Conservation (phyloP, 345 rosid genomes). For the Mangifera indica region DNA sequence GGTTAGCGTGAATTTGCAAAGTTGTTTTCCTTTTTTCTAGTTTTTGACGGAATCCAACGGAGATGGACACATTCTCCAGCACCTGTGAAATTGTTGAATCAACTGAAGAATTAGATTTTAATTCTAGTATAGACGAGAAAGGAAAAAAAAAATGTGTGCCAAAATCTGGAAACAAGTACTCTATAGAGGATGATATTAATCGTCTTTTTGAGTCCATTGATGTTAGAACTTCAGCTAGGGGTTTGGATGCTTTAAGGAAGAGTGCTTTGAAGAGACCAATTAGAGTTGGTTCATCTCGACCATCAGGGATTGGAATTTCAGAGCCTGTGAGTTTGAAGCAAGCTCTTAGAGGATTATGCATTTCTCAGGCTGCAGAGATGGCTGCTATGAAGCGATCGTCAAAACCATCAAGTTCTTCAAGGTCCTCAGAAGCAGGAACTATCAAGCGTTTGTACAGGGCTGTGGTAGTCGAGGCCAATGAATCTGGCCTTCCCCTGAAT, state of each 20-base stretch:
- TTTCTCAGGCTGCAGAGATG: slow-evolving; percentile 83
- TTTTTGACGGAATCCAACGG: slow-evolving; percentile 16
- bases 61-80: slow-evolving; percentile 40
- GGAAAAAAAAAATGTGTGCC: slow-evolving; percentile 27
- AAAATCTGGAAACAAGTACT: slow-evolving; percentile 42
- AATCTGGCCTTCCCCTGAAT: slow-evolving; percentile 41
- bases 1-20: slow-evolving; percentile 33
- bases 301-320: slow-evolving; percentile 64
- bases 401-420: slow-evolving; percentile 45
- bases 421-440: slow-evolving; percentile 55
- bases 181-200: slow-evolving; percentile 71
- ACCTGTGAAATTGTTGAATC: slow-evolving; percentile 62
- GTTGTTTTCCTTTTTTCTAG: slow-evolving; percentile 10
- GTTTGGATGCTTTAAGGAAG: slow-evolving; percentile 40
- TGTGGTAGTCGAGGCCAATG: slow-evolving; percentile 62
- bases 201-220: slow-evolving; percentile 66
- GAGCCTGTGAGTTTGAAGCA: slow-evolving; percentile 75
- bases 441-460: slow-evolving; percentile 62
- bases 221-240: slow-evolving; percentile 42
- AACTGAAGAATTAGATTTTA: slow-evolving; percentile 35
- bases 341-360: slow-evolving; percentile 77
- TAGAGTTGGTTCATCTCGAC: slow-evolving; percentile 55
- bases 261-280: slow-evolving; percentile 74
- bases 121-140: slow-evolving; percentile 25
- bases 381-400: slow-evolving; percentile 78